Evolutionary conservation across 257 asterid species (phyloP), one percentile per base, ranked within the genome.

Genomic region (Penstemon newberryi): DNA sequence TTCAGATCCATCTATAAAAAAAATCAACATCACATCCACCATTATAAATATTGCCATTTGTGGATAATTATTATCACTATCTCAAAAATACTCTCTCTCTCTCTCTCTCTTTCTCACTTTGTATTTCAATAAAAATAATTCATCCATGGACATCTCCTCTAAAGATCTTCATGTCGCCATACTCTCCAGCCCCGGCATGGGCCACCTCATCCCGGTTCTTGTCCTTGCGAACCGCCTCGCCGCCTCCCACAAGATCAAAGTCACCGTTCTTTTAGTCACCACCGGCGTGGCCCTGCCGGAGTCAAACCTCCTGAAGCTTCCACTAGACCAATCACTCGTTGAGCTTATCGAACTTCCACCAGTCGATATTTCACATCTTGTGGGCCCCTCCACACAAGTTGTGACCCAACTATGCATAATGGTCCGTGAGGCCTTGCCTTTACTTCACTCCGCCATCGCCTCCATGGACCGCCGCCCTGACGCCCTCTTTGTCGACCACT

Each of bases 151-250:
- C 7, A 45, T 5, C 38, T 62, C 75, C 5, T 53, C 3, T 0
- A 5, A n/a, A 8, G 52, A 67, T 8, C 77, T 83, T n/a, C 85
- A 84, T 38, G 42, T 84, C 5, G 85, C 78, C 3, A 72, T 90
- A 18, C 75, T 90, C 45, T 59, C 86, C 37, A 84, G 94, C 72
- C 95, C 92, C 13, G 94, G 97, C 37, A 67, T 85, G 75, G 97
- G 97, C 19, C 94, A 90, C 75, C 85, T 90, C 7, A 80, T 79
- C 79, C 97, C 95, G 0, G 70, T 53, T 10, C 46, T 83, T 1
- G 78, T 65, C 75, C 81, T 90, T 5, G 90, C 72, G 42, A 77
- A 79, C 72, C 90, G 85, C 72, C 92, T 90, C 41, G 78, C 82
- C 66, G 36, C 88, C 58, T 71, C 45, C 67, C 89, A 88, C 54